Percentiles rank a stretch among this genome's conserved stretches.
Conservation (phyloP, 257 asterid species). For the Rehmannia glutinosa region DNA sequence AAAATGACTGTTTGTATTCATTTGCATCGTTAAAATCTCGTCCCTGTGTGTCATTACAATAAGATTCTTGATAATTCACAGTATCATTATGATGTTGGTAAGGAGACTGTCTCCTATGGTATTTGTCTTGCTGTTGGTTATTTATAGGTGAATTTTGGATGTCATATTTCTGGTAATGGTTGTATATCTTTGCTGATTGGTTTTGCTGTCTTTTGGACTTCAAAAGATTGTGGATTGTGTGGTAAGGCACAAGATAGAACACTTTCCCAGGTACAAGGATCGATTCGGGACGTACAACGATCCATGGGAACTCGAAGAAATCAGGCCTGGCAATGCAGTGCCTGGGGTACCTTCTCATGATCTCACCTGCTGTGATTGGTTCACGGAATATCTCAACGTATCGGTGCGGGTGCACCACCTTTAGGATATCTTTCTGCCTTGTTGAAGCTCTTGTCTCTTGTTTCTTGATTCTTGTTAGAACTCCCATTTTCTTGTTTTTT, state of each 20-base stretch:
- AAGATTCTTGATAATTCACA: neutral
- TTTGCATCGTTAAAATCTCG: slow-evolving; percentile 8
- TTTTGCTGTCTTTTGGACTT: slow-evolving; percentile 22
- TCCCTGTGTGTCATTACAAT: neutral
- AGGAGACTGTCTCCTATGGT: no score
- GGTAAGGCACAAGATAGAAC: slow-evolving; percentile 33
- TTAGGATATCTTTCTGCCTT: slow-evolving; percentile 34
- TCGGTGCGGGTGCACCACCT: slow-evolving; percentile 52
- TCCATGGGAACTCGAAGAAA: slow-evolving; percentile 55
- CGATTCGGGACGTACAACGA: slow-evolving; percentile 58
- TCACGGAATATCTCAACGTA: slow-evolving; percentile 32
- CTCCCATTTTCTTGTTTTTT: slow-evolving; percentile 9
- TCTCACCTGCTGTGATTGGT: slow-evolving; percentile 48
- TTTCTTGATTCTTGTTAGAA: slow-evolving; percentile 15
- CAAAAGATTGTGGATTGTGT: slow-evolving; percentile 25
- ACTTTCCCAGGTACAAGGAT: slow-evolving; percentile 31
- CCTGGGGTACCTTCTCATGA: slow-evolving; percentile 50
- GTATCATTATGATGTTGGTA: no score
- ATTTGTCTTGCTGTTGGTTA: slow-evolving; percentile 13
- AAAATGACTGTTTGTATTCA: slow-evolving; percentile 20
- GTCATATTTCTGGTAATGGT: neutral
- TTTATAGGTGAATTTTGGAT: neutral
- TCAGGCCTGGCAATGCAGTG: slow-evolving; percentile 69
- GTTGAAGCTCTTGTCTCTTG: slow-evolving; percentile 24
- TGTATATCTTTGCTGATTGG: neutral